Evolutionary conservation across 2,329 filamentous ascomycete genomes (phyloP).

Genomic region (Fusarium drepaniforme): DNA sequence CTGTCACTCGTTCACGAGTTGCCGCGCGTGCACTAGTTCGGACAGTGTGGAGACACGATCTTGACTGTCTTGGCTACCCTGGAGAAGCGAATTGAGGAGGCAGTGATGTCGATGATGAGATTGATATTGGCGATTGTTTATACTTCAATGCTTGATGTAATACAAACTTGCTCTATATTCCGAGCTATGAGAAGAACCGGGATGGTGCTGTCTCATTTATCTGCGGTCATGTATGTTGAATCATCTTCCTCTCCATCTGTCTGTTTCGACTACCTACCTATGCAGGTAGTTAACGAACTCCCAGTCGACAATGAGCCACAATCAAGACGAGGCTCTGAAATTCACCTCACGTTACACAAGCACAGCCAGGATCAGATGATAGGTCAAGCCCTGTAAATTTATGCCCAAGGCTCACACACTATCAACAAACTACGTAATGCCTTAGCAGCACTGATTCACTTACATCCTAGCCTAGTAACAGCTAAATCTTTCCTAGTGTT

Average conservation of each 20-base stretch:
- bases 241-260: not conserved
- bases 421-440: not conserved
- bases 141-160: not conserved
- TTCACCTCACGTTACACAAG: not conserved
- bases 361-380: not conserved
- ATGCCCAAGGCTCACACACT: not conserved
- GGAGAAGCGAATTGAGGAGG: not conserved
- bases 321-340: not conserved
- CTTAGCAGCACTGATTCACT: not conserved
- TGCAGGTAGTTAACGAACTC: no score
- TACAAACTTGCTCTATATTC: not conserved
- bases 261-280: no score
- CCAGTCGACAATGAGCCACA: not conserved
- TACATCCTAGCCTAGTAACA: not conserved
- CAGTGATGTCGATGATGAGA: not conserved
- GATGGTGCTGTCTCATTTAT: not conserved
- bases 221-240: fast-evolving
- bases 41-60: not conserved
- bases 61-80: slow-evolving; percentile 6
- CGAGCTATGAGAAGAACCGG: not conserved
- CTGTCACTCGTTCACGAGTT: slow-evolving; percentile 29
- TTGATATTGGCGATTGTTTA: not conserved
- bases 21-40: not conserved
- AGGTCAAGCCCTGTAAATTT: not conserved
- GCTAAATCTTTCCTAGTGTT: not conserved